A percentile compares a stretch with the other conserved stretches of the same genome.
phyloP scores from a whole-genome alignment of 192 early-diverging fungal species.

The Podila clonocystis region DNA sequence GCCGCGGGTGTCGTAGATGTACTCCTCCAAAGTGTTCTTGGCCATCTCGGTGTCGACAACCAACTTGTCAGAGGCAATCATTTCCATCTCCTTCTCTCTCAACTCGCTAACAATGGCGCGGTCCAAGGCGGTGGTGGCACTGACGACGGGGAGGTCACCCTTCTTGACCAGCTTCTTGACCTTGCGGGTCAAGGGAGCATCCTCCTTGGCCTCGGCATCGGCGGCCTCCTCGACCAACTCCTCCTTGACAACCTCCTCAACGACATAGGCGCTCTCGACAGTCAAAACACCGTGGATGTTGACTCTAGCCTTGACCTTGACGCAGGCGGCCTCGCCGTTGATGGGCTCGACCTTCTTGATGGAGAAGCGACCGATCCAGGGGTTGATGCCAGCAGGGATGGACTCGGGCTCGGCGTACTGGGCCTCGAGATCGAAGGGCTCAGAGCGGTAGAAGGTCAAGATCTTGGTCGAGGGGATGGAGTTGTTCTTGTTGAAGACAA shows the following conservation, averaged over 20 bases:
- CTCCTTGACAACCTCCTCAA: conserved; percentile 91
- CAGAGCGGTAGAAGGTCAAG: conserved; percentile 90
- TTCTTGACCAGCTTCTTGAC: conserved; percentile 94
- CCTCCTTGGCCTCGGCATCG: conserved; percentile 20
- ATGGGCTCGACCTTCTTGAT: conserved; percentile 85
- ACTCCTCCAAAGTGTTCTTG: conserved; percentile 98
- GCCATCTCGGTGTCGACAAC: conserved; percentile 93
- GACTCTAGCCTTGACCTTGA: conserved; percentile 94
- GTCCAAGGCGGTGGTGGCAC: conserved; percentile 69
- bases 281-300: conserved; percentile 86
- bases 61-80: conserved; percentile 87
- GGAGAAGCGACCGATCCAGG: conserved; percentile 87
- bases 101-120: conserved; percentile 67
- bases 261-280: conserved; percentile 87
- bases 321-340: conserved; percentile 76
- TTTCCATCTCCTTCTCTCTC: conserved; percentile 85
- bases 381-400: conserved; percentile 81
- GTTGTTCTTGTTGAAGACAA: conserved; percentile 91
- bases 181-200: conserved; percentile 75
- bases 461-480: conserved; percentile 91
- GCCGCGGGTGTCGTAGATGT: conserved; percentile 94
- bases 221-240: conserved; percentile 68
- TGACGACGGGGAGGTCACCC: conserved; percentile 81
- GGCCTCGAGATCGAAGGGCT: conserved; percentile 88
- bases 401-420: conserved; percentile 76